These are phyloP conservation scores for Clonostachys solani DNA, from an alignment of 2,329 filamentous ascomycete genomes.

Conservation along the genomic window DNA sequence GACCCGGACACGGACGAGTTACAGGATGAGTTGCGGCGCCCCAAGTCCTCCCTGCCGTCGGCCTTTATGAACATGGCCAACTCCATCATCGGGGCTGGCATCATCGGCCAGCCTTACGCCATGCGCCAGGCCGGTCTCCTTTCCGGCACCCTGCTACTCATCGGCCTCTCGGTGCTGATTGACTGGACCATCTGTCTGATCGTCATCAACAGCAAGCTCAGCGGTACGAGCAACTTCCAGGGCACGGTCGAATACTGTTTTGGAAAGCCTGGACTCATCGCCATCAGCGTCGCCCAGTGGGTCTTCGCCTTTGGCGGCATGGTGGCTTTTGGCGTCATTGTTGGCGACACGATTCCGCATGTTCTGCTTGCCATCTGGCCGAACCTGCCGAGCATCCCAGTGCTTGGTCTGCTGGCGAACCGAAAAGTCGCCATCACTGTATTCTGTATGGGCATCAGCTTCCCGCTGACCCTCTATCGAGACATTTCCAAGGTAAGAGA, in stretches of 20 bases:
- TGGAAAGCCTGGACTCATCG: slow-evolving; percentile 79
- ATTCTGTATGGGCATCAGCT: slow-evolving; percentile 81
- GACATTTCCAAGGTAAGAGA: slow-evolving; percentile 86
- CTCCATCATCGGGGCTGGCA: slow-evolving; percentile 81
- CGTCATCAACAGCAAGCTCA: slow-evolving; percentile 95
- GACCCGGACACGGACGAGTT: slow-evolving; percentile 41
- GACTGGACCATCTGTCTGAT: slow-evolving; percentile 99
- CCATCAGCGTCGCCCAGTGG: slow-evolving; percentile 90
- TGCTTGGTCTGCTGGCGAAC: slow-evolving; percentile 79
- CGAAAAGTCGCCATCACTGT: slow-evolving; percentile 82
- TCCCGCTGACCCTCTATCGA: slow-evolving; percentile 86
- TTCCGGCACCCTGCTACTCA: slow-evolving; percentile 72
- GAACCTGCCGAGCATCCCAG: slow-evolving; percentile 63
- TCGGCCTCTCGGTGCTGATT: slow-evolving; percentile 75
- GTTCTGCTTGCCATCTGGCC: slow-evolving; percentile 83
- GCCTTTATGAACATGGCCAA: slow-evolving; percentile 99
- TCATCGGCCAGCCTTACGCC: slow-evolving; percentile 90
- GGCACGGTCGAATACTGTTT: slow-evolving; percentile 96
- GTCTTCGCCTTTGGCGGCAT: slow-evolving; percentile 98
- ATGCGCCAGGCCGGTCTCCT: slow-evolving; percentile 85
- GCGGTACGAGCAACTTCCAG: slow-evolving; percentile 90
- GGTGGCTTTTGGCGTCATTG: slow-evolving; percentile 96
- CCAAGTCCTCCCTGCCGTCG: slow-evolving; percentile 79
- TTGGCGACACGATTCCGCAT: slow-evolving; percentile 93
- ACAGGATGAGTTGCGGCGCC: slow-evolving; percentile 55